phyloP scores from a whole-genome alignment of 257 asterid genomes.

The Lycium ferocissimum region DNA sequence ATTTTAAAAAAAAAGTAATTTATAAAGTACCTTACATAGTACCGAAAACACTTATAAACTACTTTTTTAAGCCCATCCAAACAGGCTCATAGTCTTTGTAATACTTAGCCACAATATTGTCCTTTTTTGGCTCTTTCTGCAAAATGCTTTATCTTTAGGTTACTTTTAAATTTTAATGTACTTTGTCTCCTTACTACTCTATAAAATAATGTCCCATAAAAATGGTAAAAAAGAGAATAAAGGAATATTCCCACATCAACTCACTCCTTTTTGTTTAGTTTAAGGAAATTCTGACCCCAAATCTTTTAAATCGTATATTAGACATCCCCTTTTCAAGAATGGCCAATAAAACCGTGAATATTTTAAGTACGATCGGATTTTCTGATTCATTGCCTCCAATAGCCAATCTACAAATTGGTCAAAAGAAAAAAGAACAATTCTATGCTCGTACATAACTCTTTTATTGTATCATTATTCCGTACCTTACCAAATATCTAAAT shows the following conservation, averaged over 20 bases:
- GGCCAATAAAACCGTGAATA: background rate
- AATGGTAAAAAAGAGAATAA: background rate
- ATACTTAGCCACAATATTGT: no score
- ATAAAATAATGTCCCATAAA: background rate
- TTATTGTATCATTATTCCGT: background rate
- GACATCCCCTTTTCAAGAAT: conserved; percentile 2
- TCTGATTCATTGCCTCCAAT: no score
- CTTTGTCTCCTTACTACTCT: background rate
- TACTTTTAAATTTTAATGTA: background rate
- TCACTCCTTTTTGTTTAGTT: background rate
- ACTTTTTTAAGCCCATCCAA: no score
- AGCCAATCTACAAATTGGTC: no score
- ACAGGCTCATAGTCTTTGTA: no score
- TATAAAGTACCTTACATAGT: no score
- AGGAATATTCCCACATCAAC: background rate
- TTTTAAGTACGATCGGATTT: background rate
- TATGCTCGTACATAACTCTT: background rate
- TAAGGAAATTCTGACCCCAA: conserved; percentile 25
- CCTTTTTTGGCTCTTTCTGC: no score
- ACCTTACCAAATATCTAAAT: background rate
- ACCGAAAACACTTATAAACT: no score
- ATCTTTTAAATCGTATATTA: background rate
- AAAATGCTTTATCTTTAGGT: background rate
- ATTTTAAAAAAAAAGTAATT: no score
- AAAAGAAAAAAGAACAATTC: background rate